These are phyloP conservation scores for Suhomyces bokatorum DNA, from an alignment of 1,139 yeast genomes.

Conservation along the genomic window DNA sequence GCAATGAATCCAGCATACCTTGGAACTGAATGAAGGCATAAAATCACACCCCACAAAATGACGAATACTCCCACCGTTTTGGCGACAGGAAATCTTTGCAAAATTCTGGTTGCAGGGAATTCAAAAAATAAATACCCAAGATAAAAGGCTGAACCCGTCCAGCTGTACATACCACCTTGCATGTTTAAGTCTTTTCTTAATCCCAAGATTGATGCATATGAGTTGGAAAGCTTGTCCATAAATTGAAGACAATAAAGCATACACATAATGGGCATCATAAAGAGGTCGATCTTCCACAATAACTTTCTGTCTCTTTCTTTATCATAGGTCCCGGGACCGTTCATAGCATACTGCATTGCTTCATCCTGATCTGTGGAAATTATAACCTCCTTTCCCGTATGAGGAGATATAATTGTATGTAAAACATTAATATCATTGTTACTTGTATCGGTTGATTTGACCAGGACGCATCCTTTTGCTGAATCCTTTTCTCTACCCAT, in stretches of 20 bases:
- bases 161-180: conserved; percentile 53
- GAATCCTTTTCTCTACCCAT: too few relatives aligned
- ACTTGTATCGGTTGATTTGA: too few relatives aligned
- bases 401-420: too few relatives aligned
- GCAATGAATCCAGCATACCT: conserved; percentile 40
- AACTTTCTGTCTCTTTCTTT: conserved; percentile 21
- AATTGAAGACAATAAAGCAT: conserved; percentile 57
- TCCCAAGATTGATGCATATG: conserved; percentile 64
- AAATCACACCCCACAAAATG: conserved; percentile 49
- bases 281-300: conserved; percentile 52
- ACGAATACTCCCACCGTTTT: conserved; percentile 37
- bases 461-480: too few relatives aligned
- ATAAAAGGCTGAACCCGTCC: conserved; percentile 60
- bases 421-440: too few relatives aligned
- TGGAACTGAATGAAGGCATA: conserved; percentile 44
- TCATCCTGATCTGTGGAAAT: too few relatives aligned
- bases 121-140: conserved; percentile 52
- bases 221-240: conserved; percentile 62
- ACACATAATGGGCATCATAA: conserved; percentile 55
- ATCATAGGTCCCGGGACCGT: neutral
- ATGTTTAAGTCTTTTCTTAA: conserved; percentile 48
- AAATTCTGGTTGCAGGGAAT: conserved; percentile 42
- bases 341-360: too few relatives aligned
- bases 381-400: too few relatives aligned
- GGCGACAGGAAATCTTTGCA: conserved; percentile 47